Base-by-base conservation (phyloP, 352 stramenopile species). In the Globisporangium cederbergense region DNA sequence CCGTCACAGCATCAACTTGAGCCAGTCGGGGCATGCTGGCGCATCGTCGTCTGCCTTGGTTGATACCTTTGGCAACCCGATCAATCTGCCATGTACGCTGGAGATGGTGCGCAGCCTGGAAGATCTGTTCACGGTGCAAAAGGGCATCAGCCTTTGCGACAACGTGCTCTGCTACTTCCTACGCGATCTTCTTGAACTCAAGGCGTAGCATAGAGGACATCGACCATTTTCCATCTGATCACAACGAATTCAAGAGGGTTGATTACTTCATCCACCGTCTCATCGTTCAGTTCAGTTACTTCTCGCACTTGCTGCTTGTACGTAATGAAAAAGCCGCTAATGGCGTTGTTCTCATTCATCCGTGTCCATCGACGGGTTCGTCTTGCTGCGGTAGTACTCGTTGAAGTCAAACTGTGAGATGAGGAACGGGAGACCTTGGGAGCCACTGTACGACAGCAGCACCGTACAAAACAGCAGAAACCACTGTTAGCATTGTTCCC, bases 361-460 rank as follows among this genome's bases (percentile, higher is more conserved):
- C 49, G 60, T 42, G 34, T 84, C 79, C 51, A 73, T 74, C 5
- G 62, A 34, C 43, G 81, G 71, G 20, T 71, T 59, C 18, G 65
- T 76, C 60, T 92, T 90, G 34, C 76, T 81, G 46, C 73, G 70
- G 32, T 97, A 97, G 51, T 81, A 97, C 71, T 96, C 87, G 65
- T 97, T 97, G 65, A 97, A 97, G 68, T 97, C 91, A 47, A 97
- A 93, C 8, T 90, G 90, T 9, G 92, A 93, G 45, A 90, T 78
- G 9, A 97, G 73, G 45, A 93, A 97, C 9, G 86, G 86, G 5
- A 97, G 68, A 30, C 88, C 89, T 60, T 97, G 88, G 0, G 79
- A 89, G 1, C 81, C 85, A 30, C 74, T 85, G 61, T 42, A 34
- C n/a, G 47, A 45, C 9, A 63, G 60, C 5, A 46, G 73, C 3